Conservation (phyloP, 2,329 filamentous ascomycete species). For the Exophiala bonariae region DNA sequence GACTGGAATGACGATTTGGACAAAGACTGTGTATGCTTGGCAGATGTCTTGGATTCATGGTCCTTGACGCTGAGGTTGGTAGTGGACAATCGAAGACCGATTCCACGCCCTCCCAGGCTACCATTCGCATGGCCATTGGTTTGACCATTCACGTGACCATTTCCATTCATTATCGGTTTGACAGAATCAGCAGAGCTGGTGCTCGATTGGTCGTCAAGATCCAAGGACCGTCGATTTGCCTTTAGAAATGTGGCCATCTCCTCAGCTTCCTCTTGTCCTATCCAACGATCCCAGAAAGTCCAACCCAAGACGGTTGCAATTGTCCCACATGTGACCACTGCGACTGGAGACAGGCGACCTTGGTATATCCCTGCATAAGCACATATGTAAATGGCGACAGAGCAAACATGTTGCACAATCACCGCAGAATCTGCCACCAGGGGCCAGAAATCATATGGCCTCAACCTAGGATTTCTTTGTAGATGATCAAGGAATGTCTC, state of each 20-base stretch:
- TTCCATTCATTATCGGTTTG: slow-evolving; percentile 32
- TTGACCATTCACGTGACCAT: slow-evolving; percentile 30
- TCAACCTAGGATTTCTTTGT: slow-evolving; percentile 87
- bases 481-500: slow-evolving; percentile 95
- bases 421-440: slow-evolving; percentile 92
- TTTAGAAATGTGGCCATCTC: slow-evolving; percentile 30
- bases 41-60: slow-evolving; percentile 22
- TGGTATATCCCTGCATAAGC: slow-evolving; percentile 91
- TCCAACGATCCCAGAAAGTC: slow-evolving; percentile 90
- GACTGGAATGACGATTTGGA: slow-evolving; percentile 60
- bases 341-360: slow-evolving; percentile 83
- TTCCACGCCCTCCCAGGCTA: slow-evolving; percentile 37
- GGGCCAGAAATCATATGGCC: slow-evolving; percentile 98
- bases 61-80: slow-evolving; percentile 35
- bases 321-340: slow-evolving; percentile 82
- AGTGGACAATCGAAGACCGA: slow-evolving; percentile 43
- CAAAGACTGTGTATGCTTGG: slow-evolving; percentile 51
- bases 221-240: slow-evolving; percentile 23
- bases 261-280: slow-evolving; percentile 64
- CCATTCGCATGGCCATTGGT: slow-evolving; percentile 30
- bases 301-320: slow-evolving; percentile 82
- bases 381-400: slow-evolving; percentile 89
- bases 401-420: slow-evolving; percentile 95
- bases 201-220: slow-evolving; percentile 38
- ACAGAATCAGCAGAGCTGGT: slow-evolving; percentile 39